Evolutionary conservation across 2,329 filamentous ascomycete species (phyloP).

Genomic region (Macrophomina tecta): DNA sequence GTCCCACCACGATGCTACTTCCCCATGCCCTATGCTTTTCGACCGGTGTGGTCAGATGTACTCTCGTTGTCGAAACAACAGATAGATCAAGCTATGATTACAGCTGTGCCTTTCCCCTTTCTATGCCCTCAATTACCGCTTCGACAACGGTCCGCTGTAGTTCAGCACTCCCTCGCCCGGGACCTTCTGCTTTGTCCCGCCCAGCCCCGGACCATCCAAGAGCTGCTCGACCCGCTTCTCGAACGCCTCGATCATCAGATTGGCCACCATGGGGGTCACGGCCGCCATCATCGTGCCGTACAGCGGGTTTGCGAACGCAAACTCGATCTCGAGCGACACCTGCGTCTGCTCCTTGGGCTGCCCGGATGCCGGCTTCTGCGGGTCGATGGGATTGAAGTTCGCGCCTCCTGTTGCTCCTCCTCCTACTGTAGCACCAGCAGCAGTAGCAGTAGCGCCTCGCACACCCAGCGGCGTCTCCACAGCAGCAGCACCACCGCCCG

Average conservation of each 20-base stretch:
- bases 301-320: slow-evolving; percentile 86
- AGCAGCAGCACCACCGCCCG: not conserved
- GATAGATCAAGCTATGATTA: not conserved
- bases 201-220: slow-evolving; percentile 33
- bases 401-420: slow-evolving; percentile 40
- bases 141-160: slow-evolving; percentile 11
- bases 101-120: not conserved
- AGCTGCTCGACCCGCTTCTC: slow-evolving; percentile 75
- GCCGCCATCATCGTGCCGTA: slow-evolving; percentile 82
- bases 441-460: slow-evolving; percentile 32
- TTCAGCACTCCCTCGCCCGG: slow-evolving; percentile 3
- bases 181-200: slow-evolving; percentile 1
- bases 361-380: slow-evolving; percentile 32
- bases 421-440: no score
- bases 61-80: no score
- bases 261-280: slow-evolving; percentile 82
- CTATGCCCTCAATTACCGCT: not conserved
- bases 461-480: not conserved
- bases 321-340: slow-evolving; percentile 77
- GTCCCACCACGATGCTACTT: not conserved
- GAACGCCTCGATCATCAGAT: slow-evolving; percentile 91
- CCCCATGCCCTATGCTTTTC: not conserved
- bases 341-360: slow-evolving; percentile 63
- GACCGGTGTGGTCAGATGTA: not conserved
- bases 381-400: slow-evolving; percentile 38